A percentile compares a stretch with the other conserved stretches of the same genome.
Evolutionary conservation across 441 rosid species (phyloP).

Genomic region (Hura crepitans): DNA sequence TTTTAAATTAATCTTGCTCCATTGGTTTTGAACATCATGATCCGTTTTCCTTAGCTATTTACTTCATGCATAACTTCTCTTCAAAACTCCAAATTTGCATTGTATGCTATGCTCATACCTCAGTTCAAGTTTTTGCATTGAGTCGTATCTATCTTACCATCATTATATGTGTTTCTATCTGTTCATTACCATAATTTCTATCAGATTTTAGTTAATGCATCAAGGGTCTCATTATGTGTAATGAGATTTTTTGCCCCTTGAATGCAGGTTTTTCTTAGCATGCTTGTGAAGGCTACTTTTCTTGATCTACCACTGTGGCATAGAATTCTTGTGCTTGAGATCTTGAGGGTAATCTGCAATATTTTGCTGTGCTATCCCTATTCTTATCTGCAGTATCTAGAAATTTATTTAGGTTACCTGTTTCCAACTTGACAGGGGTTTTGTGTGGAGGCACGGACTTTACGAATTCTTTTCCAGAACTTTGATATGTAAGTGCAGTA

Average conservation of each 20-base stretch:
- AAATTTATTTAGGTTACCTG: conserved; percentile 24
- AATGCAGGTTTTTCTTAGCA: conserved; percentile 92
- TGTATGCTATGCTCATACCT: no score
- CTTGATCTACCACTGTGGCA: conserved; percentile 98
- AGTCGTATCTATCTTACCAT: no score
- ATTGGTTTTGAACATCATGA: not conserved
- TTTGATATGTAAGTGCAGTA: conserved; percentile 80
- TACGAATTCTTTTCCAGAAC: conserved; percentile 81
- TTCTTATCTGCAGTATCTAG: conserved; percentile 5
- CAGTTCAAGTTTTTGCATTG: no score
- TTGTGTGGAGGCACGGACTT: conserved; percentile 91
- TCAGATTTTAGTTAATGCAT: not conserved
- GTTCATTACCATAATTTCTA: not conserved
- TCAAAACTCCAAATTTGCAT: no score
- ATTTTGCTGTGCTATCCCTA: conserved; percentile 4
- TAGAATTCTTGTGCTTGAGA: conserved; percentile 99
- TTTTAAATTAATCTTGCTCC: not conserved
- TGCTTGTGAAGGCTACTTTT: conserved; percentile 88
- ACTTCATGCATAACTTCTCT: no score
- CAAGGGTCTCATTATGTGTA: not conserved
- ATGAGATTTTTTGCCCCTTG: conserved; percentile 8
- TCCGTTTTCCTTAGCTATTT: not conserved
- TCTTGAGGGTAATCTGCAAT: conserved; percentile 72
- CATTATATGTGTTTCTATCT: no score
- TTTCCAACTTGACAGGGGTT: conserved; percentile 66